Base-by-base conservation (phyloP, 805 yeast genomes). In the Metschnikowia borealis region DNA sequence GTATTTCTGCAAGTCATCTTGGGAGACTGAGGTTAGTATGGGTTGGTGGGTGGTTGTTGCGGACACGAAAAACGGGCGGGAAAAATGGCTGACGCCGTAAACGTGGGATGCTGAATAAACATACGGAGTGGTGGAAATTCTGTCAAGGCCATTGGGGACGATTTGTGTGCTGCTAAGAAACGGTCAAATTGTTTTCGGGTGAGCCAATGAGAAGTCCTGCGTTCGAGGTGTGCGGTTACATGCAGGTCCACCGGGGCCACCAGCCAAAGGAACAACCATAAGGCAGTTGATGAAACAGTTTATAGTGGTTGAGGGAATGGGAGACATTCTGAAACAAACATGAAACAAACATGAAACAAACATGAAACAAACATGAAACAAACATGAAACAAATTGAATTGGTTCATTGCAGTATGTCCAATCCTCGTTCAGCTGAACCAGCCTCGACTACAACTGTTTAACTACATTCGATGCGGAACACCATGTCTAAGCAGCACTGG, bases 1-100 rank as follows among this genome's bases (percentile, higher is more conserved):
- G 69, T 85, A 74, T 59, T 83, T 78, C 70, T 86, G 89, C 85
- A 88, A 84, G 64, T 88, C 96, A 63, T 87, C 90, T 69, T 84
- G 87, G 49, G 89, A 77, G 58, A 88, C 91, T 85, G 57, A 17
- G 20, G 65, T 62, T 62, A 63, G 65, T 60, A 52, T 10, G 23
- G 34, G 23, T 18, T 37, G 23, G 39, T 13, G 39, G 14, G n/a
- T 5, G 14, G n/a, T 17, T 17, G 11, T 10, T 15, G 21, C 13
- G 21, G 38, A 15, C 21, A 15, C 38, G 7, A 11, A 36, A 36
- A 36, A 14, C 35, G 15, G 15, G n/a, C 35, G 15, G n/a, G 35
- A 14, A 33, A 33, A 14, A n/a, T 1, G 10, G 35, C 8, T n/a
- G 15, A 7, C 13, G 35, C 35, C 15, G 35, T n/a, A n/a, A 33